Base-by-base conservation (phyloP, 2,329 filamentous ascomycete genomes). In the Bipolaris cookei region DNA sequence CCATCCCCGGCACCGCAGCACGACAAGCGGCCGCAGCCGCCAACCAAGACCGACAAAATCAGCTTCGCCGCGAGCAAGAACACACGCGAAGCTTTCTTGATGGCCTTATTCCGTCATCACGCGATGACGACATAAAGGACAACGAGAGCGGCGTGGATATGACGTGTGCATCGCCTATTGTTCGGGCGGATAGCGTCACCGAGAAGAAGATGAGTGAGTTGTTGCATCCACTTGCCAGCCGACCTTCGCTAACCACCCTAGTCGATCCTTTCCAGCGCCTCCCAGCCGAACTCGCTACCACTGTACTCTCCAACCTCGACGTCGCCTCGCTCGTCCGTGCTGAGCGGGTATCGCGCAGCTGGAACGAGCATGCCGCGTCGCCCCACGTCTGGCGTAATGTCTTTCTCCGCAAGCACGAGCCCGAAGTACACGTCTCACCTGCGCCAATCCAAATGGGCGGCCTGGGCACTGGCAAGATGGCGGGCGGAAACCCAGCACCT, bases 351-450 rank as follows among this genome's bases (percentile, higher is more conserved):
- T 86, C 82, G n/a, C 79, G 73, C 42, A 70, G 76, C 48, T 90
- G 87, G 87, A 74, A 81, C 59, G 76, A 79, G 18, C 77, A 84
- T 57, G 84, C 84, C 28, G 79, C 79, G 14, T 85, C 85, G 21
- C 79, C 78, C 21, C 82, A 86, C 62, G 84, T 88, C 42, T 89
- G 87, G 87, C 83, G 83, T 52, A 78, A 80, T 38, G 82, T 86
- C n/a, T 89, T 88, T 71, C 79, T 85, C 37, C 78, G 78, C 51
- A 80, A 82, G 59, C 87, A 85, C 66, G 70, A 80, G 69, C 70
- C 79, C 30, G 75, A 78, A 43, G 75, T 79, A 18, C 76, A 78
- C 56, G 79, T 80, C 28, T 73, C 77, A 14, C 80, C 80, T 3
- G 72, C 77, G 13, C 80, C 80, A 6, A 77, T 78, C 59, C 77